phyloP scores from a whole-genome alignment of 805 yeast species.

The Yarrowia sp. region DNA sequence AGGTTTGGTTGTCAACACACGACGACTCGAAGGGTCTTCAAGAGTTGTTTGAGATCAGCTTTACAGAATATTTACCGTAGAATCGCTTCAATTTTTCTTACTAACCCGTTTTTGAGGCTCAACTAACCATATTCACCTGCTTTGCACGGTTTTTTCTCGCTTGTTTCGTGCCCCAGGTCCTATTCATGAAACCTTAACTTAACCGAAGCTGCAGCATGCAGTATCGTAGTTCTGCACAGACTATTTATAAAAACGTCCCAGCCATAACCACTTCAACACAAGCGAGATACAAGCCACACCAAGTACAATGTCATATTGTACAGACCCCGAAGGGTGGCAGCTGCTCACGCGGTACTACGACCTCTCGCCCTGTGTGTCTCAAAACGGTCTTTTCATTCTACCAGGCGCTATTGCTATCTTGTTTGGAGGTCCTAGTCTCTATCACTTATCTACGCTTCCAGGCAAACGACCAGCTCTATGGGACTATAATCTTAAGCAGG shows the following conservation, averaged over 20 bases:
- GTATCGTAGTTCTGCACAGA: not conserved
- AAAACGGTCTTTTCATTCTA: not conserved
- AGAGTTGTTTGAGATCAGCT: too few relatives aligned
- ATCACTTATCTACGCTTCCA: not conserved
- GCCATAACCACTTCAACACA: not conserved
- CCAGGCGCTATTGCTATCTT: not conserved
- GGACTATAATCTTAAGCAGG: conserved; percentile 19
- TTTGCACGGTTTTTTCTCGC: not conserved
- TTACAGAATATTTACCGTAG: too few relatives aligned
- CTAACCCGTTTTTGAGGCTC: not conserved
- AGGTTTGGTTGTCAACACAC: not conserved
- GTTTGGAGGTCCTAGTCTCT: not conserved
- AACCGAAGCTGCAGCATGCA: not conserved
- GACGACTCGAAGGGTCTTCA: not conserved
- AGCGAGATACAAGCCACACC: not conserved
- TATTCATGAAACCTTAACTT: not conserved
- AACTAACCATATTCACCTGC: not conserved
- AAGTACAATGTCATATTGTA: conserved; percentile 8
- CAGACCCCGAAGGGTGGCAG: conserved; percentile 23
- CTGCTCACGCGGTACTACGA: conserved; percentile 23
- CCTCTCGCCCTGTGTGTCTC: conserved; percentile 13
- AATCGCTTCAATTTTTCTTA: too few relatives aligned
- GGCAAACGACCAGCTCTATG: conserved; percentile 15
- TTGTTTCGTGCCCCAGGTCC: not conserved
- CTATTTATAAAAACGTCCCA: not conserved